Evolutionary conservation across 2,329 filamentous ascomycete genomes (phyloP).

Genomic region (Fusarium liriodendri): DNA sequence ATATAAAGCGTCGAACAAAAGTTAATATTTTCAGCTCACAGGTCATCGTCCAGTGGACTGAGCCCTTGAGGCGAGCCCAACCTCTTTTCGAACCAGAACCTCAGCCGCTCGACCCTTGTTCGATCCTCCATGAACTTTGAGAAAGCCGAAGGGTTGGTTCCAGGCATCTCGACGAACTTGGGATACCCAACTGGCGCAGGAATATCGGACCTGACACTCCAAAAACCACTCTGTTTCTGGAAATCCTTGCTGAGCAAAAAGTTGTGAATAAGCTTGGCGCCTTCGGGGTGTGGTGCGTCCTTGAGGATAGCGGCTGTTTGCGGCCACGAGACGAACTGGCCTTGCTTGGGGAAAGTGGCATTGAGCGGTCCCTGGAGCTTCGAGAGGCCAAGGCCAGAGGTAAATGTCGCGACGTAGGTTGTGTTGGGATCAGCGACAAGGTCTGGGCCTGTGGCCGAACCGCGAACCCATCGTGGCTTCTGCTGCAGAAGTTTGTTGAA

Average conservation of each 20-base stretch:
- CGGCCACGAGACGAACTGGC: constrained; percentile 57
- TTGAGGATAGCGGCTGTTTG: constrained; percentile 58
- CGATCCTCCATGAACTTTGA: constrained; percentile 55
- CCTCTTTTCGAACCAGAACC: constrained; percentile 54
- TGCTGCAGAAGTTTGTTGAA: constrained; percentile 57
- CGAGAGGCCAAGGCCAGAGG: constrained; percentile 30
- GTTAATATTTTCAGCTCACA: constrained; percentile 14
- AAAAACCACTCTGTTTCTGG: constrained; percentile 44
- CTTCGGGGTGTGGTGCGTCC: constrained; percentile 60
- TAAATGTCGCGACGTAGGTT: constrained; percentile 48
- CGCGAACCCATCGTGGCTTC: constrained; percentile 64
- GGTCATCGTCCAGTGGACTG: constrained; percentile 49
- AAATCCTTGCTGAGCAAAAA: constrained; percentile 56
- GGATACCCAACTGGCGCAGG: constrained; percentile 43
- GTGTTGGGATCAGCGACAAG: constrained; percentile 45
- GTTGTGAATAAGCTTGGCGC: constrained; percentile 61
- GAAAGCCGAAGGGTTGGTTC: constrained; percentile 53
- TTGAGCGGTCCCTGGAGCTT: constrained; percentile 29
- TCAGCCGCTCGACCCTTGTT: constrained; percentile 52
- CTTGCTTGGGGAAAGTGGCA: constrained; percentile 48
- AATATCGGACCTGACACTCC: constrained; percentile 52
- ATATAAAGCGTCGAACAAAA: not conserved
- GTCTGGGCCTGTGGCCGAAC: constrained; percentile 55
- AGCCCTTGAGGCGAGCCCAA: constrained; percentile 56
- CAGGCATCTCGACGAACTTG: constrained; percentile 12